These are phyloP conservation scores for Vitis hybrid DNA, from an alignment of 177 flowering plant genomes.

Conservation along the genomic window DNA sequence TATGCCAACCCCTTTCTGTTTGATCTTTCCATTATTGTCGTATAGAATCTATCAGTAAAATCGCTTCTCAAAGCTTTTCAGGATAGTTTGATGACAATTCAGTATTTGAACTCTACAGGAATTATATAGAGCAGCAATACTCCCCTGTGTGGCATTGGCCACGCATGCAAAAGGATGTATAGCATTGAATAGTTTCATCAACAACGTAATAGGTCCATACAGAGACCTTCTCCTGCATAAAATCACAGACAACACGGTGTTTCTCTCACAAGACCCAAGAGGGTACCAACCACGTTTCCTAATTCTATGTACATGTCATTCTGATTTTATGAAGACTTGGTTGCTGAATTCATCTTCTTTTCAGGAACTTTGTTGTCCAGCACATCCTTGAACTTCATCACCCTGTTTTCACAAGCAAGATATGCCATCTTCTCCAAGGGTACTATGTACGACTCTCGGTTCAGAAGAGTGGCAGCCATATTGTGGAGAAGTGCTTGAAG, in stretches of 20 bases:
- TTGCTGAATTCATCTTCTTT: not conserved
- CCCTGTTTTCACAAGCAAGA: not conserved
- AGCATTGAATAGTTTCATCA: slow-evolving; percentile 5
- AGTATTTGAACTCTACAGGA: slow-evolving; percentile 1
- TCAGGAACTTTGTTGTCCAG: slow-evolving; percentile 28
- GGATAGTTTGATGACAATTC: no score
- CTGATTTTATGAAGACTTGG: not conserved
- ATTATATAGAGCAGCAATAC: slow-evolving; percentile 3
- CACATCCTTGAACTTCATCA: not conserved
- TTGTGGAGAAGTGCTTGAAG: slow-evolving; percentile 17
- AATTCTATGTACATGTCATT: not conserved
- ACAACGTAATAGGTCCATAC: not conserved
- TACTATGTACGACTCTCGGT: not conserved
- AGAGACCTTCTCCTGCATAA: slow-evolving; percentile 5
- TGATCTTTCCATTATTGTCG: no score
- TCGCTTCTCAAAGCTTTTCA: no score
- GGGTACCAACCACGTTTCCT: slow-evolving; percentile 15
- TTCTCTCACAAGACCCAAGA: slow-evolving; percentile 15
- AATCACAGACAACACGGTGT: slow-evolving; percentile 8
- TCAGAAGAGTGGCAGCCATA: slow-evolving; percentile 16
- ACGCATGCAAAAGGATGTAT: slow-evolving; percentile 9
- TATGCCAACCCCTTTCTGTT: no score
- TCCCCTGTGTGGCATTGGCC: slow-evolving; percentile 2
- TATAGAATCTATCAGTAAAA: no score
- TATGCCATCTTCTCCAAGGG: not conserved